A percentile compares a stretch with the other conserved stretches of the same genome.
phyloP scores from a whole-genome alignment of 495 filamentous ascomycete genomes.

The Trichoderma virens region DNA sequence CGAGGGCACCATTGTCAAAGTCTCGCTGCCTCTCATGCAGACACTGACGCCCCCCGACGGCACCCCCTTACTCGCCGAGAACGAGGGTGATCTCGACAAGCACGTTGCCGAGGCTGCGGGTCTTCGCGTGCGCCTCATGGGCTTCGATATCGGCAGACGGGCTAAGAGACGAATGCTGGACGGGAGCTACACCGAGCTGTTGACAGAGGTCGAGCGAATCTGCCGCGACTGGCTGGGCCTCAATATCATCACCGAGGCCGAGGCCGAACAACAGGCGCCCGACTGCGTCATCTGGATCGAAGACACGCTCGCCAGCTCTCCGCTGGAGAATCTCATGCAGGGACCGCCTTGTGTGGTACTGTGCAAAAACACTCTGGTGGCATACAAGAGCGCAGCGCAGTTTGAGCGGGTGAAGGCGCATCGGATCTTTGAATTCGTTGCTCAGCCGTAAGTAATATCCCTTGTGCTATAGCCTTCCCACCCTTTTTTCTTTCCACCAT shows the following conservation, averaged over 20 bases:
- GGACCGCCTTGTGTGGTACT: slow-evolving; percentile 15
- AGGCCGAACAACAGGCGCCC: slow-evolving; percentile 1
- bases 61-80: slow-evolving; percentile 13
- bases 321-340: neutral
- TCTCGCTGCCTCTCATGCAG: slow-evolving; percentile 37
- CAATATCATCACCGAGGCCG: slow-evolving; percentile 15
- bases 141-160: slow-evolving; percentile 22
- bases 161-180: slow-evolving; percentile 7
- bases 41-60: slow-evolving; percentile 3
- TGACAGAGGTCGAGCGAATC: slow-evolving; percentile 17
- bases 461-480: neutral
- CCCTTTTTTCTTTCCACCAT: neutral
- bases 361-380: slow-evolving; percentile 21
- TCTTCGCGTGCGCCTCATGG: slow-evolving; percentile 23
- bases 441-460: slow-evolving; percentile 25
- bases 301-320: neutral
- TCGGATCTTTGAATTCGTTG: slow-evolving; percentile 20
- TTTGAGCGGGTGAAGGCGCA: slow-evolving; percentile 15
- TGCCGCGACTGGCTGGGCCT: slow-evolving; percentile 23
- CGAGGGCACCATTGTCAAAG: slow-evolving; percentile 51
- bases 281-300: slow-evolving; percentile 18
- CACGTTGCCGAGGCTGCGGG: slow-evolving; percentile 29
- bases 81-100: slow-evolving; percentile 21
- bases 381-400: slow-evolving; percentile 17
- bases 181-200: slow-evolving; percentile 1